Evolutionary conservation across 768 basidiomycete species (phyloP).

Genomic region (Russula earlei): DNA sequence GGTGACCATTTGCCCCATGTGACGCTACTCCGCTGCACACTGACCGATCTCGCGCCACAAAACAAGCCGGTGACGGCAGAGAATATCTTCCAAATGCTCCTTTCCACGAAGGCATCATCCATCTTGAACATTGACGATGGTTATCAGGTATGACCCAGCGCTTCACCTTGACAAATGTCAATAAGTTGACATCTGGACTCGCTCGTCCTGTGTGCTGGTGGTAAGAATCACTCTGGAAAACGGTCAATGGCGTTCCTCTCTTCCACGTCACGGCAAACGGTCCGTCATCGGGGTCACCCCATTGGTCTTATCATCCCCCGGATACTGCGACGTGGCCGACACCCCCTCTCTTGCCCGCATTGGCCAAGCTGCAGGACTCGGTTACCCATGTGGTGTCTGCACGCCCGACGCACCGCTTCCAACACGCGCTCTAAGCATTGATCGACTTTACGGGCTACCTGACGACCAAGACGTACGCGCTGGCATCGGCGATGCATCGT

Average conservation of each 20-base stretch:
- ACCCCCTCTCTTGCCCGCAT: constrained; percentile 20
- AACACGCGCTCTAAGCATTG: constrained; percentile 55
- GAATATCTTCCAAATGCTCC: constrained; percentile 50
- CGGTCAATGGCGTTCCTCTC: constrained; percentile 41
- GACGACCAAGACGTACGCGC: constrained; percentile 59
- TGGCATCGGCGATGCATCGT: constrained; percentile 22
- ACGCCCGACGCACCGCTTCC: constrained; percentile 31
- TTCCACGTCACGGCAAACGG: constrained; percentile 30
- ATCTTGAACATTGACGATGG: constrained; percentile 39
- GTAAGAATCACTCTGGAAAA: constrained; percentile 49
- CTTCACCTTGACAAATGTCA: too few species aligned
- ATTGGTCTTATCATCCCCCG: constrained; percentile 35
- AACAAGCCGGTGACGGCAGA: constrained; percentile 40
- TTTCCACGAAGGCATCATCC: constrained; percentile 46
- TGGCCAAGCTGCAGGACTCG: constrained; percentile 18
- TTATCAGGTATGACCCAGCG: constrained; percentile 41
- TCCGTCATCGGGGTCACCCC: constrained; percentile 20
- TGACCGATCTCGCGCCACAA: constrained; percentile 40
- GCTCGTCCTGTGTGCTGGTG: not conserved
- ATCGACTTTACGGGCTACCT: constrained; percentile 74
- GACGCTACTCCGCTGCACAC: constrained; percentile 54
- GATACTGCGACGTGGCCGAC: constrained; percentile 22
- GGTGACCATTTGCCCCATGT: constrained; percentile 34
- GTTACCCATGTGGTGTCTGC: constrained; percentile 4
- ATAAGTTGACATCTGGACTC: not conserved